Evolutionary conservation across 768 basidiomycete species (phyloP), one percentile per base, ranked within the genome.

Genomic region (Mycena alexandri): DNA sequence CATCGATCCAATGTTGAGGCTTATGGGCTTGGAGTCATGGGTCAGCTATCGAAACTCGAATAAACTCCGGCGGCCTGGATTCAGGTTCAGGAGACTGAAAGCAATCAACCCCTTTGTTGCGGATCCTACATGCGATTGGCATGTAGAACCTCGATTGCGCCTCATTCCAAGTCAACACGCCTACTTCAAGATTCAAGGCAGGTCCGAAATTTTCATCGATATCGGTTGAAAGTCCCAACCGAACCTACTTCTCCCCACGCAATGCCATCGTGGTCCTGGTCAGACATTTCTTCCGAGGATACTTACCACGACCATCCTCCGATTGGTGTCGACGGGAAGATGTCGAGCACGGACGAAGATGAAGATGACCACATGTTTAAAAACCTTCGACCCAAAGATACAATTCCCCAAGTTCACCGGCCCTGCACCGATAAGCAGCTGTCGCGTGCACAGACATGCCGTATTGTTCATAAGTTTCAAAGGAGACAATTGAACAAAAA

Each of bases 401-500:
- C 14, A 34, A 36, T 50, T 36, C 34, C 10, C 42, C 29, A 44
- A 8, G 42, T 52, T 36, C n/a, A 25, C 22, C n/a, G 34, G 25
- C 54, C 56, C 54, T 63, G 14, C n/a, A n/a, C 47, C 29, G 64
- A 47, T 65, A 54, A 65, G 64, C 33, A 36, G 38, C 3, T 38
- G 64, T 65, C 64, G 57, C 44, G 64, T 58, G 63, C 56, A 19
- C 21, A 19, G 33, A 38, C 14, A 17, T 14, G 43, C 43, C 22
- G 33, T 24, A 47, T 25, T 42, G 38, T 42, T 17, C 42, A 21
- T 17, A 50, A 22, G 44, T 44, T 57, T 41, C 36, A 19, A 48
- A 41, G 52, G 42, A 22, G 58, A 55, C 9, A 53, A 53, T 29
- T 9, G n/a, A n/a, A n/a, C n/a, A n/a, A n/a, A n/a, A n/a, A n/a